Conservation (phyloP, 495 filamentous ascomycete genomes). For the Aspergillus bridgeri region DNA sequence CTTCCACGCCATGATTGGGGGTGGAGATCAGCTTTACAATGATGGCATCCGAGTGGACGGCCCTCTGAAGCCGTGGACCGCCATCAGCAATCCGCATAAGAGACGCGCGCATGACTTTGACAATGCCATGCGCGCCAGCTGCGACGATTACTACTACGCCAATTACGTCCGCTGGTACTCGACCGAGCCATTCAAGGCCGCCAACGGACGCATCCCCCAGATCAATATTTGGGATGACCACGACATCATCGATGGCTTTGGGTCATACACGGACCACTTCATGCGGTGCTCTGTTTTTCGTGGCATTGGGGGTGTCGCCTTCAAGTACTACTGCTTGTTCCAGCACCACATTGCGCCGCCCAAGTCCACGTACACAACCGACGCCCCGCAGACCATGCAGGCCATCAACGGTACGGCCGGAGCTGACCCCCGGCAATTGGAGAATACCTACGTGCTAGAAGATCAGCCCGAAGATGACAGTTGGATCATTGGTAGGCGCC, state of each 20-base stretch:
- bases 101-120: slow-evolving; percentile 72
- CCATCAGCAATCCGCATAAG: slow-evolving; percentile 78
- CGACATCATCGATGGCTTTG: slow-evolving; percentile 89
- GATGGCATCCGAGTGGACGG: slow-evolving; percentile 82
- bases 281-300: slow-evolving; percentile 90
- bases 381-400: slow-evolving; percentile 53
- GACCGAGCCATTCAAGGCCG: slow-evolving; percentile 74
- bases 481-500: slow-evolving; percentile 73
- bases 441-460: slow-evolving; percentile 64
- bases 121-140: slow-evolving; percentile 66
- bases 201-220: slow-evolving; percentile 85
- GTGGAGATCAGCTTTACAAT: slow-evolving; percentile 95
- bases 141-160: slow-evolving; percentile 84
- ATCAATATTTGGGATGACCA: slow-evolving; percentile 96
- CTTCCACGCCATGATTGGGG: slow-evolving; percentile 94
- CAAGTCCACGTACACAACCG: slow-evolving; percentile 75
- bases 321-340: slow-evolving; percentile 92
- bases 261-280: slow-evolving; percentile 88
- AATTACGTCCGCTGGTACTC: slow-evolving; percentile 90
- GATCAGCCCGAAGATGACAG: slow-evolving; percentile 59
- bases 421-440: slow-evolving; percentile 62
- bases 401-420: slow-evolving; percentile 47
- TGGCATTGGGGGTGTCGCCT: slow-evolving; percentile 81
- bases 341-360: slow-evolving; percentile 89
- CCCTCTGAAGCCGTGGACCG: slow-evolving; percentile 75